A percentile compares a stretch with the other conserved stretches of the same genome.
phyloP scores from a whole-genome alignment of 2,329 filamentous ascomycete genomes.

The Septoria petroselini region DNA sequence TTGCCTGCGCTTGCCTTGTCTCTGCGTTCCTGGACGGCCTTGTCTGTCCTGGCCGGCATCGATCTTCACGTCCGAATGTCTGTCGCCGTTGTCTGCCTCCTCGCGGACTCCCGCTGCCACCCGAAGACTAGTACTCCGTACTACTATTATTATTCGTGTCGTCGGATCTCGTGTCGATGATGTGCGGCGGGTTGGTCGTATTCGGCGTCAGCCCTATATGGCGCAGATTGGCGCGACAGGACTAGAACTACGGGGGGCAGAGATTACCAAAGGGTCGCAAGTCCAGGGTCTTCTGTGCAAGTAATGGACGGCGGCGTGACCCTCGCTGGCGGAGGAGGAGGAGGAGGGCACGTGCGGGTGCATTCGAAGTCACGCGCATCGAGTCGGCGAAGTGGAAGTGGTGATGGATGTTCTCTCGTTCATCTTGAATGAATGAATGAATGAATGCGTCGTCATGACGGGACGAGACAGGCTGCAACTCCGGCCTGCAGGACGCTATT shows the following conservation, averaged over 20 bases:
- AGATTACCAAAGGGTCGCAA: not conserved
- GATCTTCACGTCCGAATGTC: slow-evolving; percentile 1
- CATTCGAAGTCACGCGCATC: not conserved
- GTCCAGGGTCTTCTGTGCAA: not conserved
- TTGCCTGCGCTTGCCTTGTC: slow-evolving; percentile 33
- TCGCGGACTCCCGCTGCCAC: not conserved
- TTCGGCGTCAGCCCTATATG: not conserved
- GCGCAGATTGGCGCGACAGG: not conserved
- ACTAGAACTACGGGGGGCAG: too few species aligned
- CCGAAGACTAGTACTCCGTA: not conserved
- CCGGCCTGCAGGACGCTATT: too few species aligned
- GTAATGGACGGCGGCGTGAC: not conserved
- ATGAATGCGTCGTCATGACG: too few species aligned
- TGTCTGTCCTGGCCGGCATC: slow-evolving; percentile 35
- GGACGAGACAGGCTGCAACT: too few species aligned
- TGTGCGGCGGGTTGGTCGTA: not conserved
- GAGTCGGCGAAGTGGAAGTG: too few species aligned
- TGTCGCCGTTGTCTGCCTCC: not conserved
- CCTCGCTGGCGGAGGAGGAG: not conserved
- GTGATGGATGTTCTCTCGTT: too few species aligned
- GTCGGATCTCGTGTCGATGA: too few species aligned
- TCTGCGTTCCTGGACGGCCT: slow-evolving; percentile 37
- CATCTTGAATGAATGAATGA: too few species aligned
- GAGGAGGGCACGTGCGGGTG: not conserved
- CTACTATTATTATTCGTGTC: too few species aligned